phyloP scores from a whole-genome alignment of 2,329 filamentous ascomycete species.

The Fusarium concolor region DNA sequence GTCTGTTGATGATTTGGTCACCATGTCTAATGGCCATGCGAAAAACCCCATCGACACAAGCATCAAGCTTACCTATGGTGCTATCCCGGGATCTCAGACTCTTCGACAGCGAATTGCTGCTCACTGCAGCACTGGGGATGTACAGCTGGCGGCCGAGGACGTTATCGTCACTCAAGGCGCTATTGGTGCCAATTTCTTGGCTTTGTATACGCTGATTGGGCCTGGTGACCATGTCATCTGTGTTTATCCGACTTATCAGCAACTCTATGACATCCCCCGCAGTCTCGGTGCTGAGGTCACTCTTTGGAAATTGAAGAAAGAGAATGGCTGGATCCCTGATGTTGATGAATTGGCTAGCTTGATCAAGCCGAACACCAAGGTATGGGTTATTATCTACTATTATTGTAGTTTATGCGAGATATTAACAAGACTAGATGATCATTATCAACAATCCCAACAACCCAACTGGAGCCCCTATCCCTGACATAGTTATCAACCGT shows the following conservation, averaged over 20 bases:
- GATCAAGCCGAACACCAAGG: slow-evolving; percentile 76
- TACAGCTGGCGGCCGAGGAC: slow-evolving; percentile 64
- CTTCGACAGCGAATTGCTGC: slow-evolving; percentile 73
- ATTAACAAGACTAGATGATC: slow-evolving; percentile 53
- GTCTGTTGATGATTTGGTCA: slow-evolving; percentile 75
- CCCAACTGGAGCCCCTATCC: slow-evolving; percentile 79
- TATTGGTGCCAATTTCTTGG: slow-evolving; percentile 83
- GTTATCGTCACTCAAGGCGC: slow-evolving; percentile 83
- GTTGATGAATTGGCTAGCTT: slow-evolving; percentile 73
- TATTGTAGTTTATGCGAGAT: accelerated
- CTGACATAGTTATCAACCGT: slow-evolving; percentile 66
- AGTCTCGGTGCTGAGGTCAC: slow-evolving; percentile 82
- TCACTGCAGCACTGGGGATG: slow-evolving; percentile 70
- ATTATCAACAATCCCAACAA: slow-evolving; percentile 81
- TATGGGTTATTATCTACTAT: slow-evolving; percentile 48
- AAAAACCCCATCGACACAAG: slow-evolving; percentile 62
- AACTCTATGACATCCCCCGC: slow-evolving; percentile 80
- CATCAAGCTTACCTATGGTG: slow-evolving; percentile 76
- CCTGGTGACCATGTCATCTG: slow-evolving; percentile 86
- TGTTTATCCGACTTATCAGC: slow-evolving; percentile 88
- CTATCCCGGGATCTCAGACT: slow-evolving; percentile 74
- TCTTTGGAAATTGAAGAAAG: slow-evolving; percentile 76
- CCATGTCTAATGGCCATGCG: slow-evolving; percentile 55
- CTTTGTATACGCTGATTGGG: slow-evolving; percentile 77
- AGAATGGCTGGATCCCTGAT: slow-evolving; percentile 75